Evolutionary conservation across 2,329 filamentous ascomycete genomes (phyloP).

Genomic region (Botrytis deweyae): DNA sequence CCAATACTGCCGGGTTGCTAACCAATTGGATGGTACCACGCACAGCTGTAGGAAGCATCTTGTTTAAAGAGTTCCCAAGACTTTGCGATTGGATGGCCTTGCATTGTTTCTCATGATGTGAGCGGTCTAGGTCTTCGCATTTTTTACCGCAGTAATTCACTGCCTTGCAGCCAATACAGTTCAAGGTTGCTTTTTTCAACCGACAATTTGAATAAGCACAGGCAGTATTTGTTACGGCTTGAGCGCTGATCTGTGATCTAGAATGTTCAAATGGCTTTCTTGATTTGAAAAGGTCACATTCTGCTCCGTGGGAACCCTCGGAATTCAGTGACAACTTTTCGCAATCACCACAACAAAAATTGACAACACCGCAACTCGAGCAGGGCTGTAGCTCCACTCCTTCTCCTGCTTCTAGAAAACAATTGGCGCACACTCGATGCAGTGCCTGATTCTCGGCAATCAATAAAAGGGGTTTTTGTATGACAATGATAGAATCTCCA

Average conservation of each 20-base stretch:
- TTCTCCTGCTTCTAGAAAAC: conserved; percentile 27
- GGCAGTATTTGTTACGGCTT: not conserved
- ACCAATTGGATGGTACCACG: conserved; percentile 54
- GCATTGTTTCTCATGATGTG: not conserved
- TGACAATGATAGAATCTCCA: conserved; percentile 31
- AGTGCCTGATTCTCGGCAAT: conserved; percentile 36
- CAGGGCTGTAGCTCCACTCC: conserved; percentile 42
- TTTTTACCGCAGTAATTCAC: conserved; percentile 53
- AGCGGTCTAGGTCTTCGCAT: conserved; percentile 48
- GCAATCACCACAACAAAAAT: conserved; percentile 56
- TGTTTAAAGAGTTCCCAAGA: not conserved
- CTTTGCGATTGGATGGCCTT: conserved; percentile 2
- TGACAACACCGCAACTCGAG: conserved; percentile 52
- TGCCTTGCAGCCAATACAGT: conserved; percentile 54
- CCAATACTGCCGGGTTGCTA: not conserved
- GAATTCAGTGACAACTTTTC: conserved; percentile 55
- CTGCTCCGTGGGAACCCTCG: conserved; percentile 48
- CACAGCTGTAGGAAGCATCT: conserved; percentile 50
- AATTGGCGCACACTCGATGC: conserved; percentile 34
- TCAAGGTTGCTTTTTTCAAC: conserved; percentile 25
- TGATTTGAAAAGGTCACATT: conserved; percentile 49
- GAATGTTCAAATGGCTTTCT: not conserved
- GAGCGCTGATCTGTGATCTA: not conserved
- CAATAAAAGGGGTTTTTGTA: conserved; percentile 32
- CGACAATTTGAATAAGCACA: conserved; percentile 6